A percentile compares a stretch with the other conserved stretches of the same genome.
Evolutionary conservation across 2,329 filamentous ascomycete species (phyloP).

Genomic region (Cercospora sp.): DNA sequence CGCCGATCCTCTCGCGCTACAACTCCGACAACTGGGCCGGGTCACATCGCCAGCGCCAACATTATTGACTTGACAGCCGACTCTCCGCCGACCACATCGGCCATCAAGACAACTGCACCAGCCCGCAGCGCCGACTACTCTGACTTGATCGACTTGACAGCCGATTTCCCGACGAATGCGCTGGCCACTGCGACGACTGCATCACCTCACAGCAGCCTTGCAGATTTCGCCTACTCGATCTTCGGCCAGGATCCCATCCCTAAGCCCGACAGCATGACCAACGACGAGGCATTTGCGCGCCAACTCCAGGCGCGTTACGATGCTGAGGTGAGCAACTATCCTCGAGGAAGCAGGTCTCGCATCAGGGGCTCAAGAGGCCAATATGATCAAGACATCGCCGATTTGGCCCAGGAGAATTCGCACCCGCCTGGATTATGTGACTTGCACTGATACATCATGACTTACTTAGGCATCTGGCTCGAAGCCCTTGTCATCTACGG

Average conservation of each 20-base stretch:
- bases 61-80: conserved; percentile 10
- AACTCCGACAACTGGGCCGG: not conserved
- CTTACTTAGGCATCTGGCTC: not conserved
- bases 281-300: conserved; percentile 18
- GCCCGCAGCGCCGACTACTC: not conserved
- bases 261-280: not conserved
- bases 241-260: not conserved
- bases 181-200: not conserved
- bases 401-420: not conserved
- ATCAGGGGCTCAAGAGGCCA: not conserved
- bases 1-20: conserved; percentile 6
- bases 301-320: conserved; percentile 9
- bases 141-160: not conserved
- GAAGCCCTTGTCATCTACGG: not conserved
- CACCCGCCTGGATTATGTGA: not conserved
- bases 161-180: not conserved
- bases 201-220: not conserved
- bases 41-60: not conserved
- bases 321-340: not conserved
- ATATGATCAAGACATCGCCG: not conserved
- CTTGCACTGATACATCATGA: not conserved
- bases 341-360: not conserved
- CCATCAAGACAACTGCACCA: not conserved
- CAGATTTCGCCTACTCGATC: not conserved
- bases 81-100: conserved; percentile 2